phyloP scores from a whole-genome alignment of 495 filamentous ascomycete genomes.

The Aspergillus egyptiacus region DNA sequence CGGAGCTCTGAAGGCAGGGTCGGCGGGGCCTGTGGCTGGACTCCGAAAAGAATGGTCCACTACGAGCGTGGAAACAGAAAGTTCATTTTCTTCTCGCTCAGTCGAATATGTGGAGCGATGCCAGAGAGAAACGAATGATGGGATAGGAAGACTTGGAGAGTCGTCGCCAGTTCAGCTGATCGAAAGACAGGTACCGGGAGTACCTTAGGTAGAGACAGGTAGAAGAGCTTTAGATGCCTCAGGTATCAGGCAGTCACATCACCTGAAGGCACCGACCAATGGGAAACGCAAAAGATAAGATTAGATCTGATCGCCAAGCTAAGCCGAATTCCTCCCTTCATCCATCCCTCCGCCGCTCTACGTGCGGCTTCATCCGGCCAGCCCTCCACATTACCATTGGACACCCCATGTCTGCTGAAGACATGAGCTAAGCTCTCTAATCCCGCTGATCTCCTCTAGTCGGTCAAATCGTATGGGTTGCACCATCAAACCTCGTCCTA shows the following conservation, averaged over 20 bases:
- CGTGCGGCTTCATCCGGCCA: slow-evolving; percentile 10
- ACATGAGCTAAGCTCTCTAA: not conserved
- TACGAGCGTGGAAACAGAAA: slow-evolving; percentile 19
- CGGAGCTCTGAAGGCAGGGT: slow-evolving; percentile 5
- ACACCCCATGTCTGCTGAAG: slow-evolving; percentile 9
- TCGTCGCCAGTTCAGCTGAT: slow-evolving; percentile 6
- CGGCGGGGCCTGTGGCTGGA: slow-evolving; percentile 9
- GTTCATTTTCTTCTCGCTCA: slow-evolving; percentile 21
- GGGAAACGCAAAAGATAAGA: slow-evolving; percentile 35
- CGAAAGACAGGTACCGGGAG: not conserved
- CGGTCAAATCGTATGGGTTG: not conserved
- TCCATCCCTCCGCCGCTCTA: not conserved
- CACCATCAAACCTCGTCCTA: not conserved
- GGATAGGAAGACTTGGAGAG: not conserved
- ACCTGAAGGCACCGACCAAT: slow-evolving; percentile 26
- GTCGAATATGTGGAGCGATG: not conserved
- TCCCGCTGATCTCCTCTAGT: not conserved
- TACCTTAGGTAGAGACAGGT: too few relatives aligned
- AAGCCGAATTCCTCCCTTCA: slow-evolving; percentile 20
- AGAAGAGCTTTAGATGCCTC: slow-evolving; percentile 8
- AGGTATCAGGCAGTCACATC: slow-evolving; percentile 7
- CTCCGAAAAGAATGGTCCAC: slow-evolving; percentile 12
- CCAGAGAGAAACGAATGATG: not conserved
- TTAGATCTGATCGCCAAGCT: slow-evolving; percentile 38
- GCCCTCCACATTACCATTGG: slow-evolving; percentile 8